Conservation (phyloP, 176 grass and related monocot genomes). For the Coix lacrymajobi region DNA sequence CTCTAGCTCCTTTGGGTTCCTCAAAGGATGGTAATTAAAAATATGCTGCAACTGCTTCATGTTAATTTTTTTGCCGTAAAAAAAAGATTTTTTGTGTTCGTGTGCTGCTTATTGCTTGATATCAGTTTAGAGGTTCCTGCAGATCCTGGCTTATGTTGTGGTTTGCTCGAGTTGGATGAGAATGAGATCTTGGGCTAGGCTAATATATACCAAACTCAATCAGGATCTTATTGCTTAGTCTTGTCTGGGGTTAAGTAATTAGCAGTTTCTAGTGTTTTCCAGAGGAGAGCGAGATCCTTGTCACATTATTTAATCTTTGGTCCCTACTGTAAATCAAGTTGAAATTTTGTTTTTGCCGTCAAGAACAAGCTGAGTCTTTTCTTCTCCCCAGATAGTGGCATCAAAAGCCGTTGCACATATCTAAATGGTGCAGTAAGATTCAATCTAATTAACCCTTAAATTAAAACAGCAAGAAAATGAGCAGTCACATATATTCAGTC, state of each 20-base stretch:
- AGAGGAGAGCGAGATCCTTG: not conserved
- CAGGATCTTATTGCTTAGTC: not conserved
- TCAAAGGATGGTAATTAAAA: conserved; percentile 37
- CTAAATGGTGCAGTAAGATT: not conserved
- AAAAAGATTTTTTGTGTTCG: not conserved
- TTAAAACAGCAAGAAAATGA: not conserved
- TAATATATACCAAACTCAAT: not conserved
- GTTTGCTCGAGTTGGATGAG: no score
- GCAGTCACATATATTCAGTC: not conserved
- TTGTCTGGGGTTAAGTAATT: not conserved
- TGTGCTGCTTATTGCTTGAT: not conserved
- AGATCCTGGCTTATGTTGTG: not conserved
- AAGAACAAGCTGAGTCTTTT: not conserved
- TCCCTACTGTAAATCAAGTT: no score
- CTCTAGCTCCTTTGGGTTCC: conserved; percentile 15
- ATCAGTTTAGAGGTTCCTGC: not conserved
- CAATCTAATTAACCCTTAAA: not conserved
- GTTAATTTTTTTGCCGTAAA: not conserved
- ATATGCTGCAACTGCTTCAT: not conserved
- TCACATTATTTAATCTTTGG: not conserved
- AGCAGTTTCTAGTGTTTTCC: not conserved
- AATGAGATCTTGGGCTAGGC: not conserved
- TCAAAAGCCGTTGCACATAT: no score
- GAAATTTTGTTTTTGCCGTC: not conserved
- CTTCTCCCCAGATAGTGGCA: not conserved